A percentile compares a stretch with the other conserved stretches of the same genome.
Conservation (phyloP, 78 protist species). For the Trichosphaerium sp. region DNA sequence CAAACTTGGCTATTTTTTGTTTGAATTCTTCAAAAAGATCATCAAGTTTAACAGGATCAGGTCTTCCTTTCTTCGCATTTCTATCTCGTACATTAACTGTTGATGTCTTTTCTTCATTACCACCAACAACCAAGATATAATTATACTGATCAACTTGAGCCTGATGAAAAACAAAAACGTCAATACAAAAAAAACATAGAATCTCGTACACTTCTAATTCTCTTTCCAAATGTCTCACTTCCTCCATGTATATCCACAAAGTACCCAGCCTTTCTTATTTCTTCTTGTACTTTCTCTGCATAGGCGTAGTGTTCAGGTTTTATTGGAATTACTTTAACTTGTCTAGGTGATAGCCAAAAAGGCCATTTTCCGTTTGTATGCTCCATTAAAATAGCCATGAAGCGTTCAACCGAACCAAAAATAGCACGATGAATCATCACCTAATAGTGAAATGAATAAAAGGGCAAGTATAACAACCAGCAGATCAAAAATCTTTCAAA, state of each 20-base stretch:
- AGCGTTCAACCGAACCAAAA: conserved; percentile 94
- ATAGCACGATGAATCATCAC: conserved; percentile 99
- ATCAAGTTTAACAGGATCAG: no score
- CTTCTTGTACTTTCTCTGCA: conserved; percentile 46
- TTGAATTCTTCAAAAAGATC: no score
- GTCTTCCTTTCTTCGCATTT: conserved; percentile 25
- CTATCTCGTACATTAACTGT: conserved; percentile 77
- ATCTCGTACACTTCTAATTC: conserved; percentile 32
- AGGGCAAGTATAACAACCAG: no score
- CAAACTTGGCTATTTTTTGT: no score
- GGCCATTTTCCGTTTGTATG: conserved; percentile 95
- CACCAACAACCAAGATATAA: conserved; percentile 86
- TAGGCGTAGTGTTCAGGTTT: conserved; percentile 49
- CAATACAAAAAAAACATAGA: no score
- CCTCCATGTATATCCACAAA: conserved; percentile 11
- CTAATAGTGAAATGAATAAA: no score
- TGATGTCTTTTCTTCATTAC: conserved; percentile 41
- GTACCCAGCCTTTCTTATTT: no score
- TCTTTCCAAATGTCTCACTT: conserved; percentile 27
- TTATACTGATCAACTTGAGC: conserved; percentile 75
- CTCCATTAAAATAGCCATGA: conserved; percentile 95
- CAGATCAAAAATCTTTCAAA: no score
- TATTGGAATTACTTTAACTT: conserved; percentile 80
- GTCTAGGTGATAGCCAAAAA: conserved; percentile 99
- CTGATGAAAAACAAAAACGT: conserved; percentile 54